Evolutionary conservation across 2,329 filamentous ascomycete genomes (phyloP).

Genomic region (Trichoderma atrobrunneum): DNA sequence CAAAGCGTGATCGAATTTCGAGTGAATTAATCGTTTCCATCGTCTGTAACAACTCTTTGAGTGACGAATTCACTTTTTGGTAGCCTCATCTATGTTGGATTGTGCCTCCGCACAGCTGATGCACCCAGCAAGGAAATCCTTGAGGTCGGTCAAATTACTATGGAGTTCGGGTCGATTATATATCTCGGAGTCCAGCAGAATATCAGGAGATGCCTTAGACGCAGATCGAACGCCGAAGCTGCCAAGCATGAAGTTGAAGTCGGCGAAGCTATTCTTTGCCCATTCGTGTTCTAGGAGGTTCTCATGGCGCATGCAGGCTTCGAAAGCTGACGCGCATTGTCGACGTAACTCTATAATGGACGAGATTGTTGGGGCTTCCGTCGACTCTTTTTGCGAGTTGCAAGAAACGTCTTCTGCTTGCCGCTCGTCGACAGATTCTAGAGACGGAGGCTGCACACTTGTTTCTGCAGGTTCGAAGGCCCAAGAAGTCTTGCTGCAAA

Average conservation of each 20-base stretch:
- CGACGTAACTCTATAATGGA: background rate
- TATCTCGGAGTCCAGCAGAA: background rate
- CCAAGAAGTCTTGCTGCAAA: too few species aligned
- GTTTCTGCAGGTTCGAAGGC: background rate
- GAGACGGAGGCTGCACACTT: background rate
- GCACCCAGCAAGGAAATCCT: fast-evolving
- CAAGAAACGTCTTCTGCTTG: background rate
- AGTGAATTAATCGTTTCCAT: too few species aligned
- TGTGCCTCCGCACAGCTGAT: background rate
- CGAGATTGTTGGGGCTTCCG: background rate
- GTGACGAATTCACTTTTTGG: background rate
- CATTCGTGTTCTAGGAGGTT: background rate
- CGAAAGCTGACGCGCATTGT: background rate
- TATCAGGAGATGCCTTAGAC: background rate
- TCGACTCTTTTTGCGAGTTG: background rate
- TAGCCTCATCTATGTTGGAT: background rate
- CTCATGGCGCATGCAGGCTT: background rate
- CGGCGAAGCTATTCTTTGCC: background rate
- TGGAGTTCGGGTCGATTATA: background rate
- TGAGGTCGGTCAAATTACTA: background rate
- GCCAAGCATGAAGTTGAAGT: background rate
- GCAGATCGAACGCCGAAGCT: background rate
- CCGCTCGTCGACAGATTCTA: too few species aligned
- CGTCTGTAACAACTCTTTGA: background rate
- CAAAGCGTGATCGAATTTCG: too few species aligned